Conservation (phyloP, 1,284 basidiomycete genomes). For the Mycena sp. region DNA sequence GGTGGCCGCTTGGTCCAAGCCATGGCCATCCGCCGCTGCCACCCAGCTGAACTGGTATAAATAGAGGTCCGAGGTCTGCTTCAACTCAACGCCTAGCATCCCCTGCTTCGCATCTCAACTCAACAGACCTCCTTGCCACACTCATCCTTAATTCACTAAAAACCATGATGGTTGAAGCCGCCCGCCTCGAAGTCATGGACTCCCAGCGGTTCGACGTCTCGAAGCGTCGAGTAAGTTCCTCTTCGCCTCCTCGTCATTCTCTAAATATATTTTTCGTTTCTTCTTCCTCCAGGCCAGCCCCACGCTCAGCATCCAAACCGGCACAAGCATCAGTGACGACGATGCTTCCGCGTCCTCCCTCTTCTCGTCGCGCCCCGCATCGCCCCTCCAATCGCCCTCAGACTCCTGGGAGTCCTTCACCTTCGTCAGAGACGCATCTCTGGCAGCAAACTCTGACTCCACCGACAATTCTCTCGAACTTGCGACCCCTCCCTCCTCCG, state of each 20-base stretch:
- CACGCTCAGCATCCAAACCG: constrained; percentile 22
- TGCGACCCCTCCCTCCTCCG: constrained; percentile 7
- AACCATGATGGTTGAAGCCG: constrained; percentile 24
- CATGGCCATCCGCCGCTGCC: constrained; percentile 3
- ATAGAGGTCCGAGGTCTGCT: not conserved
- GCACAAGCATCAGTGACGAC: constrained; percentile 4
- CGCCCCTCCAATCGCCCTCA: not conserved
- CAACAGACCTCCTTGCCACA: not conserved
- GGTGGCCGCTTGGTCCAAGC: not conserved
- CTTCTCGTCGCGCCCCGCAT: not conserved
- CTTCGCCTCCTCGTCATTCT: not conserved
- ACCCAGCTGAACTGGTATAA: constrained; percentile 13
- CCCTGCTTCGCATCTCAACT: not conserved
- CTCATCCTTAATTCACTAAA: not conserved
- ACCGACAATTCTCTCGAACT: constrained; percentile 6
- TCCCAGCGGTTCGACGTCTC: constrained; percentile 41
- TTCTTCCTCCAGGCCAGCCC: constrained; percentile 3
- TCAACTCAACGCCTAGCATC: not conserved
- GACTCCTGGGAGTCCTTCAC: constrained; percentile 4
- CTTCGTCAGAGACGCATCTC: not conserved
- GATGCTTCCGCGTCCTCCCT: not conserved
- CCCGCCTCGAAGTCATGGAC: constrained; percentile 37
- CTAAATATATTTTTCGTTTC: not conserved
- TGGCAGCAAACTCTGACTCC: constrained; percentile 1
- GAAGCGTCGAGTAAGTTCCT: constrained; percentile 34